phyloP scores from a whole-genome alignment of 139 green algal species.

The Closterium sp. region DNA sequence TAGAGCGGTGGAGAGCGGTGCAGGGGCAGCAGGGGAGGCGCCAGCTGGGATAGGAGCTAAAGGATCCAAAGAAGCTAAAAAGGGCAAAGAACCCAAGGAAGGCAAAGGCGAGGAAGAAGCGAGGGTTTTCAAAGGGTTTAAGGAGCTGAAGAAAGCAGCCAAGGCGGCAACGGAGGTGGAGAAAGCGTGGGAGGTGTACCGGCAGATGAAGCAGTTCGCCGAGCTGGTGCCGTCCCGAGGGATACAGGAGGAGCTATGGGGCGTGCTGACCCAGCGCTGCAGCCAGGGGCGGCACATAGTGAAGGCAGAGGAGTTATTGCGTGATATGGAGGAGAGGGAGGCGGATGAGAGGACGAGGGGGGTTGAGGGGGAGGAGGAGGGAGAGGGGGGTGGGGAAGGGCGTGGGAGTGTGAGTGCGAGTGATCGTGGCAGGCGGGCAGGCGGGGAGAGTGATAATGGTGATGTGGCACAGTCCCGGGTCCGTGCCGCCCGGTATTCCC shows the following conservation, averaged over 20 bases:
- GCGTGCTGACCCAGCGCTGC: not conserved
- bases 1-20: not conserved
- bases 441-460: too few species aligned
- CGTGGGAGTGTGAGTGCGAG: not conserved
- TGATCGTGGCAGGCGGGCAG: too few species aligned
- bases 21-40: too few species aligned
- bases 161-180: not conserved
- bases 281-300: not conserved
- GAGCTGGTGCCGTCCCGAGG: not conserved
- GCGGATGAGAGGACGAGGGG: not conserved
- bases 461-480: not conserved
- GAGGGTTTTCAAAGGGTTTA: not conserved
- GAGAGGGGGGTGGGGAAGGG: not conserved
- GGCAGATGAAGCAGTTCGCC: slow-evolving; percentile 27
- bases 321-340: slow-evolving; percentile 7
- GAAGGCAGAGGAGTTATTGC: not conserved
- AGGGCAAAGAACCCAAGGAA: too few species aligned
- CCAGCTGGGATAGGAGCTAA: too few species aligned
- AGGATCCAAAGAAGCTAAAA: too few species aligned
- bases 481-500: not conserved
- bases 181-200: not conserved
- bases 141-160: not conserved
- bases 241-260: not conserved
- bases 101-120: not conserved
- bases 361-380: not conserved